Evolutionary conservation across 306 rosid species (phyloP), one percentile per base, ranked within the genome.

Genomic region (Trifolium subterraneum): DNA sequence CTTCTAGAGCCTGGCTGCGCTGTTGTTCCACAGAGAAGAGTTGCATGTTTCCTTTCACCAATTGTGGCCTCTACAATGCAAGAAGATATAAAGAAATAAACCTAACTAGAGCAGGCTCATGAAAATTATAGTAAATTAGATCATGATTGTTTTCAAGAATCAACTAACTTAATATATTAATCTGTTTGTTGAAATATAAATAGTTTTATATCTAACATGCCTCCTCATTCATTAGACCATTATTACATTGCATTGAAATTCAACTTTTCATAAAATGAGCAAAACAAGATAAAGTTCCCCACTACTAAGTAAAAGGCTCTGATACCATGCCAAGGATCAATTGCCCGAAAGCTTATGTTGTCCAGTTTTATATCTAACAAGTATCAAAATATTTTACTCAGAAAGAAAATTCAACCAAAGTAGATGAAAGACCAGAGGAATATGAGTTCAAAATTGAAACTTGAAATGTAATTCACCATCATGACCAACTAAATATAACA

Each of bases 1-100:
- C 97, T 88, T 94, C 99, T 76, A 94, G 93, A 71, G 99, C 99
- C 85, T 94, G 99, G 85, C 99, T 94, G 50, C 98, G 91, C 87
- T 95, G 99, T 86, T 95, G 99, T 35, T 95, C 99, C 77, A 92
- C 87, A 0, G 99, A 95, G 79, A 88, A 95, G 70, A 95, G 98
- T 77, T 95, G 99, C 99, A 95, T 86, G 82, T 91, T 95, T 79
- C 99, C 99, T 82, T 95, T 95, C 75, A 95, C 99, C 87, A 95
- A 79, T 70, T 95, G 98, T 44, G 96, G 96, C 90, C 97, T 84
- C 99, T 95, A 59, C 20, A 83, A 71, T 69, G 47, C 64, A 73
- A 79, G 72, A 39, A 22, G 38, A 25, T 29, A 58, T 59, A 22
- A 76, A 15, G 70, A 60, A 73, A 54, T 80, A 69, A 74, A 78